A percentile compares a stretch with the other conserved stretches of the same genome.
Conservation (phyloP, 192 early-diverging fungal genomes). For the Chytriomyces confervae region DNA sequence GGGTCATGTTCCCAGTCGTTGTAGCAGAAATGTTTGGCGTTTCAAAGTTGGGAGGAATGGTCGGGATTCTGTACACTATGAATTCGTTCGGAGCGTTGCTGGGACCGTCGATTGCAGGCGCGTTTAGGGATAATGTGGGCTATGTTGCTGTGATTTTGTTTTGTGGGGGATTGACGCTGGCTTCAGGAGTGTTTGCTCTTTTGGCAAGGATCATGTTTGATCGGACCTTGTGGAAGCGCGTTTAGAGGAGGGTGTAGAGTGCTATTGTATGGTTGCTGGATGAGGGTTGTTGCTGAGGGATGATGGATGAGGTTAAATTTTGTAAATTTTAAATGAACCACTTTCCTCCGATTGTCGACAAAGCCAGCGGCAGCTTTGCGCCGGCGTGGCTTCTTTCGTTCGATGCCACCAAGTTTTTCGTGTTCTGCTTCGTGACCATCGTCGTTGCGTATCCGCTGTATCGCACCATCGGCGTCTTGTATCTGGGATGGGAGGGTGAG, state of each 20-base stretch:
- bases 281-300: too few relatives aligned
- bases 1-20: conserved; percentile 45
- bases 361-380: too few relatives aligned
- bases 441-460: too few relatives aligned
- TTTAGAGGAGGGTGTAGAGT: not conserved
- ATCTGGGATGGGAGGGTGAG: too few relatives aligned
- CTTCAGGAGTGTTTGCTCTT: not conserved
- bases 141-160: conserved; percentile 19
- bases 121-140: not conserved
- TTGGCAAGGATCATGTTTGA: not conserved
- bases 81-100: conserved; percentile 27
- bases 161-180: conserved; percentile 10
- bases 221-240: not conserved
- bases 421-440: too few relatives aligned
- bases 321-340: too few relatives aligned
- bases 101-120: conserved; percentile 29
- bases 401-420: too few relatives aligned
- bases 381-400: too few relatives aligned
- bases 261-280: too few relatives aligned
- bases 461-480: too few relatives aligned
- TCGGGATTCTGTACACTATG: conserved; percentile 32
- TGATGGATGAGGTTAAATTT: too few relatives aligned
- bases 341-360: too few relatives aligned
- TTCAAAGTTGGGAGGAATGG: conserved; percentile 11
- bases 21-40: conserved; percentile 29